Base-by-base conservation (phyloP, 2,329 filamentous ascomycete species). In the Xylariaceae sp. region DNA sequence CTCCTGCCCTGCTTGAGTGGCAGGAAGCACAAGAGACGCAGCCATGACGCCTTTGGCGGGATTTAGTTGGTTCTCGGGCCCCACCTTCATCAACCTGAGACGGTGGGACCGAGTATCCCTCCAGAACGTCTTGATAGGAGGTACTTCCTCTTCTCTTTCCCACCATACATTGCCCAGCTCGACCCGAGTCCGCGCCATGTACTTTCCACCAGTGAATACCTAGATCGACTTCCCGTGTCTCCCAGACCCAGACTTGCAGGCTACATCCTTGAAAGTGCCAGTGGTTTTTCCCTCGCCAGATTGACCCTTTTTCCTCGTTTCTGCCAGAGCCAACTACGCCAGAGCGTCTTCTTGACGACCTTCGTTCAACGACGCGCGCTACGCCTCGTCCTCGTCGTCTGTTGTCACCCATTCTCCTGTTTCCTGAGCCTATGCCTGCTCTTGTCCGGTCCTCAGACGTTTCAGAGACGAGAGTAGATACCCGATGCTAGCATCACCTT, bases 401-500 rank as follows among this genome's bases (percentile, higher is more conserved):
- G 55, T 42, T 42, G 8, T 30, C 56, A 51, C 17, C 48, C 15
- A 10, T 44, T 56, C 61, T 47, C 39, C 35, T 50, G 23, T 34
- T 18, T 44, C 57, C 34, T 49, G 44, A 56, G 61, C 63, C 49
- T 49, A 44, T 63, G 61, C 55, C 51, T 59, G 62, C 57, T 51
- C 39, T n/a, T 45, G 37, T 49, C 17, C 55, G 51, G 30, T 50
- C 51, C 49, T 56, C 58, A 57, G 56, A 54, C 58, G 57, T 53
- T 51, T 53, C 49, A 57, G 52, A 47, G 18, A 44, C 53, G 51
- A 59, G 42, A 62, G 57, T 57, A 47, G 58, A 60, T 60, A 56
- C 61, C 65, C 64, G 65, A 66, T 66, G 65, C 64, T 56, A 65
- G 64, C 65, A 65, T 66, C 65, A 65, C 55, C 52, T 65, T 15